A percentile compares a stretch with the other conserved stretches of the same genome.
Conservation (phyloP, 805 yeast genomes). For the Jamesozyma gamospora region DNA sequence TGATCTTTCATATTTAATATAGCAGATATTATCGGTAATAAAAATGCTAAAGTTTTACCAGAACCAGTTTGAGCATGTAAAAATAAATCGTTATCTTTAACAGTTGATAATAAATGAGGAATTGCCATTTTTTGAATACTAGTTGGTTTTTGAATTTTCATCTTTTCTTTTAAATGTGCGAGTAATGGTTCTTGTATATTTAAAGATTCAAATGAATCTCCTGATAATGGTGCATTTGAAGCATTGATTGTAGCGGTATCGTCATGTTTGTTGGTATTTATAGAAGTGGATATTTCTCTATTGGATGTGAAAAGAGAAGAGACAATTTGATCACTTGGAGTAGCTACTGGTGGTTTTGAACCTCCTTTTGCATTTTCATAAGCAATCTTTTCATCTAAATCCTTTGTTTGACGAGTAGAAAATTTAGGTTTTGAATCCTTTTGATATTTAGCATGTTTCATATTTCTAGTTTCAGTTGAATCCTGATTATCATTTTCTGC, state of each 20-base stretch:
- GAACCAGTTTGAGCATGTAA: constrained; percentile 98
- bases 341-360: constrained; percentile 5
- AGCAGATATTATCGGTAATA: constrained; percentile 70
- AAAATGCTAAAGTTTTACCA: constrained; percentile 87
- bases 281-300: constrained; percentile 37
- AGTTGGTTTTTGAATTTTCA: constrained; percentile 63
- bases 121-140: constrained; percentile 74
- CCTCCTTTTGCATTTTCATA: not conserved
- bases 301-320: constrained; percentile 78
- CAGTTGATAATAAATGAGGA: constrained; percentile 43
- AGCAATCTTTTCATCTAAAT: constrained; percentile 3
- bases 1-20: constrained; percentile 46
- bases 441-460: not conserved
- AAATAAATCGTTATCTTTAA: constrained; percentile 55
- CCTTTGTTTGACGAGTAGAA: constrained; percentile 5
- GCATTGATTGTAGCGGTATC: constrained; percentile 35
- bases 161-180: constrained; percentile 44
- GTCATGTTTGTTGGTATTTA: constrained; percentile 31
- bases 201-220: constrained; percentile 59
- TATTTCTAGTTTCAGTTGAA: not conserved
- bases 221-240: constrained; percentile 75
- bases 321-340: constrained; percentile 43
- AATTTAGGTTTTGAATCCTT: constrained; percentile 4
- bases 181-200: constrained; percentile 51
- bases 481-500: not conserved